Evolutionary conservation across 1,284 basidiomycete species (phyloP).

Genomic region (Farysia itapuensis): DNA sequence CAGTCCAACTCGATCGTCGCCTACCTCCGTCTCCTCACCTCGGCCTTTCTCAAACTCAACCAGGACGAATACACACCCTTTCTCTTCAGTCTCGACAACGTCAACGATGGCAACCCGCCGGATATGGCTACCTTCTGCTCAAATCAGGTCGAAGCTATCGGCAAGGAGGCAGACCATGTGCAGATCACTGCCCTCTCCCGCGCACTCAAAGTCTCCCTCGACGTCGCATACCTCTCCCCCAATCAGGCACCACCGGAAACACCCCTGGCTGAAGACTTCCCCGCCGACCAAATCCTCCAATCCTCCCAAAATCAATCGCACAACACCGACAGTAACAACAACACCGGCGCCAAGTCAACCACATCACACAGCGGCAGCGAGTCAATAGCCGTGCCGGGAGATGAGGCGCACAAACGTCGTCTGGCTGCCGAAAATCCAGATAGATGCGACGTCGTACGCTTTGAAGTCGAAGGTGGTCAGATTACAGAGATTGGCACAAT

Average conservation of each 20-base stretch:
- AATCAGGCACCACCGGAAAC: constrained; percentile 35
- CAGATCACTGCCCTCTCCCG: constrained; percentile 52
- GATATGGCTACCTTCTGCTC: constrained; percentile 48
- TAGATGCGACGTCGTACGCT: constrained; percentile 46
- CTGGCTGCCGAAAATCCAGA: constrained; percentile 16
- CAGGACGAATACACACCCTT: constrained; percentile 49
- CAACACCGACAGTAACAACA: background rate
- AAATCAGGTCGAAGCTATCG: constrained; percentile 50
- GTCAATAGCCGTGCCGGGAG: constrained; percentile 28
- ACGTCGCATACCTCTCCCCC: constrained; percentile 49
- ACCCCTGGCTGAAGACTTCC: constrained; percentile 23
- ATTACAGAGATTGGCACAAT: constrained; percentile 45
- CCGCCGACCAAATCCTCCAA: constrained; percentile 5
- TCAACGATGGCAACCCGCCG: constrained; percentile 6
- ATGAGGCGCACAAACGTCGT: constrained; percentile 11
- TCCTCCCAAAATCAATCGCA: constrained; percentile 1
- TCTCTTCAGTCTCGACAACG: constrained; percentile 34
- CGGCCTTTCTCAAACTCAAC: constrained; percentile 49
- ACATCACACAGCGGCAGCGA: background rate
- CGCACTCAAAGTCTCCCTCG: constrained; percentile 40
- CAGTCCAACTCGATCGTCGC: constrained; percentile 52
- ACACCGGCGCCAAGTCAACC: background rate
- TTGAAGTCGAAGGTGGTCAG: constrained; percentile 44
- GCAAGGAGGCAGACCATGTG: constrained; percentile 54
- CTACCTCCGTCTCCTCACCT: constrained; percentile 43